Evolutionary conservation across 495 filamentous ascomycete species (phyloP), one percentile per base, ranked within the genome.

Genomic region (Podospora comata): DNA sequence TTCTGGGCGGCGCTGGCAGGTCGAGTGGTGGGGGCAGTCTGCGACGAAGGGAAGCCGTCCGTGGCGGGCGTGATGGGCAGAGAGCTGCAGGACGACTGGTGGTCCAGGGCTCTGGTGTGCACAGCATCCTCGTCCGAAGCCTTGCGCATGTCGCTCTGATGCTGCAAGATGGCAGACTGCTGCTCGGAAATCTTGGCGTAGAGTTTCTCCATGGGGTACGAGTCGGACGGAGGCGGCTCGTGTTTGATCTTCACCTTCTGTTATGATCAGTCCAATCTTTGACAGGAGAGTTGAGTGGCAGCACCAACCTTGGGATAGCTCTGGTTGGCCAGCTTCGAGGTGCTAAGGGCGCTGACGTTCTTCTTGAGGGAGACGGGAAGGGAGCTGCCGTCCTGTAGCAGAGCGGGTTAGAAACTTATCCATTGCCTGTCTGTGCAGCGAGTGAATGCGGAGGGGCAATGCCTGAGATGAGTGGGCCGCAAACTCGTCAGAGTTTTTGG

Each of bases 151-250:
- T 86, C 78, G 28, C 9, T 34, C 28, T 83, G 82, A 72, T 89
- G 87, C 66, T 85, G 84, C 64, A 81, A 79, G 59, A 87, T 77
- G n/a, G 82, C 70, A 7, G 77, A 76, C 60, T 90, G 84, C 71
- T 93, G 90, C 76, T 92, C 86, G 28, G 86, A 84, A 60, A 94
- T 84, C 72, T 87, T 88, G 7, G 89, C 84, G 68, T 91, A 81
- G 28, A 91, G 80, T 60, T 86, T 81, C 66, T 91, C 87, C 79
- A 90, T 82, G 9, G 76, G 77, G 66, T 79, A 81, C 30, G 70
- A 68, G 20, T 83, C 79, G 18, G 75, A 68, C 34, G 76, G 74
- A 27, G 74, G 72, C 3, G 76, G 62, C 58, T 84, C 81, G 72
- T 82, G 81, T 62, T 72, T 82, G 26, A 76, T 74, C 80, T 85